Evolutionary conservation across 768 basidiomycete genomes (phyloP).

Genomic region (Rhodotorula babjevae): DNA sequence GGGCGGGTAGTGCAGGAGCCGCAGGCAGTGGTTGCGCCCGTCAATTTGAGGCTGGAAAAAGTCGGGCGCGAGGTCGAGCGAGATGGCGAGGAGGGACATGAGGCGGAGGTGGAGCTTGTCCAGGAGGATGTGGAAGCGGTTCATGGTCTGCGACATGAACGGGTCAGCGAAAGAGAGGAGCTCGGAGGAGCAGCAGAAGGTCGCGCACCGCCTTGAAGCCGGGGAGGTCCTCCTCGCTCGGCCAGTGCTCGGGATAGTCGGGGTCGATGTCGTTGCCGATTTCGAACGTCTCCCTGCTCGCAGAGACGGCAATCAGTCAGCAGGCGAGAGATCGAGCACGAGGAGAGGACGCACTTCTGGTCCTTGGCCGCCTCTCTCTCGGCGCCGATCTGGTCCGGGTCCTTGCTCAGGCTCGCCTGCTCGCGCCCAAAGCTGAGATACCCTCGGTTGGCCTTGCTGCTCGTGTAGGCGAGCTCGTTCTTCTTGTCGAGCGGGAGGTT

Average conservation of each 20-base stretch:
- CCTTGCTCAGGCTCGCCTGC: conserved; percentile 10
- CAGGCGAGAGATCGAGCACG: neutral
- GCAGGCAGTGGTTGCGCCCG: conserved; percentile 50
- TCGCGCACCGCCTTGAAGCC: conserved; percentile 52
- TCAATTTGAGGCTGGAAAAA: conserved; percentile 48
- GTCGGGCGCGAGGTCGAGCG: conserved; percentile 51
- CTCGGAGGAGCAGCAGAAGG: too few relatives aligned
- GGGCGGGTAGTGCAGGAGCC: conserved; percentile 59
- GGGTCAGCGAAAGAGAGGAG: neutral
- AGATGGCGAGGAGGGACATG: conserved; percentile 55
- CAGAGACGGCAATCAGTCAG: neutral
- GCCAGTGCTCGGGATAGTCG: conserved; percentile 58
- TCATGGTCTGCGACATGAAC: conserved; percentile 4
- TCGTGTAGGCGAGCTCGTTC: conserved; percentile 22
- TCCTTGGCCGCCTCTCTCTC: conserved; percentile 9
- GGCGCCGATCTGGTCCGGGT: neutral
- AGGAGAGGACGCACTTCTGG: conserved; percentile 1
- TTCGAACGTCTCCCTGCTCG: conserved; percentile 49
- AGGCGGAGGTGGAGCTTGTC: conserved; percentile 53
- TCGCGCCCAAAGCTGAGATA: conserved; percentile 11
- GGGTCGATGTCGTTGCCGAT: conserved; percentile 54
- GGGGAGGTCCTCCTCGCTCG: conserved; percentile 55
- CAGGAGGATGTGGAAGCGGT: conserved; percentile 47
- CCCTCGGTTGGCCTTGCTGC: conserved; percentile 27
- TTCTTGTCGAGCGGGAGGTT: conserved; percentile 53